Evolutionary conservation across 768 basidiomycete genomes (phyloP).

Genomic region (Dioszegia aurantiaca): DNA sequence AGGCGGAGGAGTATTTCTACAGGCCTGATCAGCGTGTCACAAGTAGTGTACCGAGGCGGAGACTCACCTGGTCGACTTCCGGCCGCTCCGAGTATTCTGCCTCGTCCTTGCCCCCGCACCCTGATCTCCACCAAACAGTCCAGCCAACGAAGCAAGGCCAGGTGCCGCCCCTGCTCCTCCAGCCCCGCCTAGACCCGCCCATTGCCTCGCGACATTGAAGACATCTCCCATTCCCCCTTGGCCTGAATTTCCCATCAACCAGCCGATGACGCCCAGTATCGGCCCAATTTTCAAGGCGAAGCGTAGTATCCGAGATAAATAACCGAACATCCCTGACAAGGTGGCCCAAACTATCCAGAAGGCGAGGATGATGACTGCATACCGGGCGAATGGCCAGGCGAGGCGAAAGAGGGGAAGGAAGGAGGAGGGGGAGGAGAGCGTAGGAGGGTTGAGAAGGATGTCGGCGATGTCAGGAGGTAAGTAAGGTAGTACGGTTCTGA

Average conservation of each 20-base stretch:
- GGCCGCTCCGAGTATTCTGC: neutral
- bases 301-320: conserved; percentile 36
- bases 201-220: conserved; percentile 31
- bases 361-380: conserved; percentile 34
- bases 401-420: conserved; percentile 31
- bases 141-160: conserved; percentile 30
- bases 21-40: too few species aligned
- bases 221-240: conserved; percentile 41
- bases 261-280: conserved; percentile 36
- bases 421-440: conserved; percentile 28
- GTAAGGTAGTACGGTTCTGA: conserved; percentile 18
- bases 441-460: conserved; percentile 30
- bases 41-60: too few species aligned
- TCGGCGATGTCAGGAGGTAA: conserved; percentile 31
- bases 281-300: conserved; percentile 40
- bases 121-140: conserved; percentile 21
- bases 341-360: conserved; percentile 39
- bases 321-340: conserved; percentile 31
- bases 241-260: conserved; percentile 42
- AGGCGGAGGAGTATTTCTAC: too few species aligned
- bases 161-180: conserved; percentile 12
- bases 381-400: conserved; percentile 28
- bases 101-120: neutral
- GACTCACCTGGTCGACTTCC: neutral
- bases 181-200: conserved; percentile 21